Evolutionary conservation across 805 yeast genomes (phyloP), one percentile per base, ranked within the genome.

Genomic region (Candida incommunis): DNA sequence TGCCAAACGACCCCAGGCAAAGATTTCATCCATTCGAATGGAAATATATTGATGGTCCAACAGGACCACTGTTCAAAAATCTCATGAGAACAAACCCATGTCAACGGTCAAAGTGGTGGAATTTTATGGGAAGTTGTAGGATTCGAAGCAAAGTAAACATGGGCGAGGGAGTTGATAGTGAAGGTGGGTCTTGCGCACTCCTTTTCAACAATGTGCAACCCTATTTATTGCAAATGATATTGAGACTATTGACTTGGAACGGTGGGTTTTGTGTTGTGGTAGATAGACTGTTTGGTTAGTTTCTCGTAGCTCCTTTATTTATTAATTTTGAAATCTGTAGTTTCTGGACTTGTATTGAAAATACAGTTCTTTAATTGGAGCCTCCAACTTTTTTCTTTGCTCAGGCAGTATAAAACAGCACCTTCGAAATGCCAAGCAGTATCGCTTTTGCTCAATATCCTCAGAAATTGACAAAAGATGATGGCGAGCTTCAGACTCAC

Each of bases 31-130:
- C 92, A 2, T 86, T 84, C 58, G 95, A 92, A 52, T 83, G 88
- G 83, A 75, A 77, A 52, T 85, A 82, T 59, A 87, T 92, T 43
- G 88, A 83, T 55, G 98, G 98, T 0, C 98, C 98, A 2, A 66
- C 74, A 1, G 98, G 98, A 0, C 98, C 98, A 1, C 61, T 92
- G 44, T 68, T 71, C 45, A 90, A 90, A 62, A 81, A 86, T 56
- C 67, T 92, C 45, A 61, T 70, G 42, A 69, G 98, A 40, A 60
- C 65, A 1, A 71, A 76, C 15, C 78, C 92, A 1, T 90, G 98
- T 59, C 94, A 87, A 58, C 65, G 88, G 27, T 69, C 76, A 49
- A 87, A 85, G 59, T 86, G 96, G 96, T 90, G 95, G 92, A 88
- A 90, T 57, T 70, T 85, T 53, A 74, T 85, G 76, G 71, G 75